A percentile compares a stretch with the other conserved stretches of the same genome.
phyloP scores from a whole-genome alignment of 2,329 filamentous ascomycete species.

The Beauveria sp. region DNA sequence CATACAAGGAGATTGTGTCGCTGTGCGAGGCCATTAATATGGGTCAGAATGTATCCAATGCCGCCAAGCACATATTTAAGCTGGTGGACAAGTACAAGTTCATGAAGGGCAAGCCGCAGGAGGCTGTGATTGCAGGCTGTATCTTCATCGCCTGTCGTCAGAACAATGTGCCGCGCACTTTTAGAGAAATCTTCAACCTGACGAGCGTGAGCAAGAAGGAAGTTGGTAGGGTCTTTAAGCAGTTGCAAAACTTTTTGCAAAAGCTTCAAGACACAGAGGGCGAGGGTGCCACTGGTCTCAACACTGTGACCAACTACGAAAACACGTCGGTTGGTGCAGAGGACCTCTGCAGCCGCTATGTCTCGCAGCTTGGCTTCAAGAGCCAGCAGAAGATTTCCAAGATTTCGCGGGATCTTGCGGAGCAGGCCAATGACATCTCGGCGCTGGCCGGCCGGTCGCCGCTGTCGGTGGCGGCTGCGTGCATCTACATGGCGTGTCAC shows the following conservation, averaged over 20 bases:
- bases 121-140: slow-evolving; percentile 89
- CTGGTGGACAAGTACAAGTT: slow-evolving; percentile 85
- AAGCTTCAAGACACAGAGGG: slow-evolving; percentile 56
- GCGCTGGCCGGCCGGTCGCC: slow-evolving; percentile 88
- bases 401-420: slow-evolving; percentile 70
- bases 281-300: slow-evolving; percentile 37
- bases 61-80: slow-evolving; percentile 93
- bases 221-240: slow-evolving; percentile 92
- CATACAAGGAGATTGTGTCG: slow-evolving; percentile 82
- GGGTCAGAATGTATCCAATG: slow-evolving; percentile 73
- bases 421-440: slow-evolving; percentile 67
- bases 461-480: slow-evolving; percentile 86
- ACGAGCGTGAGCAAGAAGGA: slow-evolving; percentile 96
- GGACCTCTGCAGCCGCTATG: slow-evolving; percentile 84
- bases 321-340: slow-evolving; percentile 72
- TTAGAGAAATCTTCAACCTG: slow-evolving; percentile 87
- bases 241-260: slow-evolving; percentile 79
- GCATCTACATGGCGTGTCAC: slow-evolving; percentile 92
- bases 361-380: slow-evolving; percentile 70
- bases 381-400: slow-evolving; percentile 67
- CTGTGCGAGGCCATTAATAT: slow-evolving; percentile 82
- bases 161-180: slow-evolving; percentile 77
- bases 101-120: slow-evolving; percentile 91
- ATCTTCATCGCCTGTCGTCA: slow-evolving; percentile 97
- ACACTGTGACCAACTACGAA: slow-evolving; percentile 62